phyloP scores from a whole-genome alignment of 345 rosid genomes.

The Gossypium ekmanianum region DNA sequence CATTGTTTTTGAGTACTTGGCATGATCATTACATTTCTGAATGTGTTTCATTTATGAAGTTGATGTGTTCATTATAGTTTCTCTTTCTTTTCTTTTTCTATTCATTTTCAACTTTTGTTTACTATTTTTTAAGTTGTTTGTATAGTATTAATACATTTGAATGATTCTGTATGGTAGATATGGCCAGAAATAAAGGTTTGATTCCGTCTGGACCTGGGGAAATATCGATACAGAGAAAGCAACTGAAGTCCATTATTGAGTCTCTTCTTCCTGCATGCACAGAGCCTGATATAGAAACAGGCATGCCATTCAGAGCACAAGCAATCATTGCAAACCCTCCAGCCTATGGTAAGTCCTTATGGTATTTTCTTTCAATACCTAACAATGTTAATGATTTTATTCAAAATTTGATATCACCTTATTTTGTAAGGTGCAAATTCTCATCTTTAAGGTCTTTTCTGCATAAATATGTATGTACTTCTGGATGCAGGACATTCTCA shows the following conservation, averaged over 20 bases:
- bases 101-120: not conserved
- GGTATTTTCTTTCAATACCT: constrained; percentile 13
- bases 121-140: not conserved
- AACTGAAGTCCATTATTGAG: constrained; percentile 88
- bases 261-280: constrained; percentile 95
- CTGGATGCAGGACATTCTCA: constrained; percentile 81
- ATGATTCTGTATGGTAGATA: constrained; percentile 40
- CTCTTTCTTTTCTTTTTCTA: constrained; percentile 9
- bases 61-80: not conserved
- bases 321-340: constrained; percentile 99
- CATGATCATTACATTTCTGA: constrained; percentile 1
- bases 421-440: constrained; percentile 6
- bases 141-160: constrained; percentile 6
- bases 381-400: constrained; percentile 2
- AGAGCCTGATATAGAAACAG: constrained; percentile 78
- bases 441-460: constrained; percentile 3
- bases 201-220: constrained; percentile 97
- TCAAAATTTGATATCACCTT: not conserved
- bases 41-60: constrained; percentile 1
- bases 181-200: constrained; percentile 96
- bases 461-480: constrained; percentile 3
- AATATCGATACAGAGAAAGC: constrained; percentile 81
- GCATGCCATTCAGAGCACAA: constrained; percentile 75
- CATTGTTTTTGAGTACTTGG: not conserved
- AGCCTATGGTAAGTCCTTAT: constrained; percentile 66